phyloP scores from a whole-genome alignment of 768 basidiomycete species.

The Sporobolomyces phaffii region DNA sequence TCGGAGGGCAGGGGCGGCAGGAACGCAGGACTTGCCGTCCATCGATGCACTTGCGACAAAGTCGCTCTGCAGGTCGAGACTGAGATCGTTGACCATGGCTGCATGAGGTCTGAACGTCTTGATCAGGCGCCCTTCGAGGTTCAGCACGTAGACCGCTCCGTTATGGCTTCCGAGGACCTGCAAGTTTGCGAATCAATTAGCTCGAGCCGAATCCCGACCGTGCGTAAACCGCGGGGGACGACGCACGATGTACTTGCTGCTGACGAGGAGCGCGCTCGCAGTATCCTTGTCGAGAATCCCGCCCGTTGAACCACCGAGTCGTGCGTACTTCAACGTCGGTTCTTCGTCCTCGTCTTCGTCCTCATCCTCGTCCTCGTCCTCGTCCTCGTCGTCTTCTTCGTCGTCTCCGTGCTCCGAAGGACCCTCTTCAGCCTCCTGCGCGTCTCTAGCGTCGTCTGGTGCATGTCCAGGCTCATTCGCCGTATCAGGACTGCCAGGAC shows the following conservation, averaged over 20 bases:
- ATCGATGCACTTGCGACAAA: slow-evolving; percentile 88
- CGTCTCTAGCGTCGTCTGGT: neutral
- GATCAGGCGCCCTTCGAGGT: slow-evolving; percentile 68
- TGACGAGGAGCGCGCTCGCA: slow-evolving; percentile 72
- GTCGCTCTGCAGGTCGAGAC: slow-evolving; percentile 73
- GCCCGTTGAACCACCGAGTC: slow-evolving; percentile 63
- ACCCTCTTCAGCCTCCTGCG: too few relatives aligned
- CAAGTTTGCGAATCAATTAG: neutral
- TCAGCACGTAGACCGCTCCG: slow-evolving; percentile 83
- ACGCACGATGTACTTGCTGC: slow-evolving; percentile 65
- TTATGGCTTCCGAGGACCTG: slow-evolving; percentile 88
- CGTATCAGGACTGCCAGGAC: neutral
- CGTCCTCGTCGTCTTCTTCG: slow-evolving; percentile 34
- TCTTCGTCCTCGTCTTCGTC: slow-evolving; percentile 64
- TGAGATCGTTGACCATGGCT: slow-evolving; percentile 78
- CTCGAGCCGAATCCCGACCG: too few relatives aligned
- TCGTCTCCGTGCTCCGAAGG: neutral
- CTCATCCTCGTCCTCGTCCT: slow-evolving; percentile 52
- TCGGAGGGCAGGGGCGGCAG: too few relatives aligned
- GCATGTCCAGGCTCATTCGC: too few relatives aligned
- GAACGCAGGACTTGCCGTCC: slow-evolving; percentile 69
- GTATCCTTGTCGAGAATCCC: slow-evolving; percentile 83
- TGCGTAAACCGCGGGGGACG: too few relatives aligned
- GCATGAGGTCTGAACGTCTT: slow-evolving; percentile 86
- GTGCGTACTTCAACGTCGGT: slow-evolving; percentile 83